Evolutionary conservation across 192 early-diverging fungal species (phyloP).

Genomic region (Coemansia sp.): DNA sequence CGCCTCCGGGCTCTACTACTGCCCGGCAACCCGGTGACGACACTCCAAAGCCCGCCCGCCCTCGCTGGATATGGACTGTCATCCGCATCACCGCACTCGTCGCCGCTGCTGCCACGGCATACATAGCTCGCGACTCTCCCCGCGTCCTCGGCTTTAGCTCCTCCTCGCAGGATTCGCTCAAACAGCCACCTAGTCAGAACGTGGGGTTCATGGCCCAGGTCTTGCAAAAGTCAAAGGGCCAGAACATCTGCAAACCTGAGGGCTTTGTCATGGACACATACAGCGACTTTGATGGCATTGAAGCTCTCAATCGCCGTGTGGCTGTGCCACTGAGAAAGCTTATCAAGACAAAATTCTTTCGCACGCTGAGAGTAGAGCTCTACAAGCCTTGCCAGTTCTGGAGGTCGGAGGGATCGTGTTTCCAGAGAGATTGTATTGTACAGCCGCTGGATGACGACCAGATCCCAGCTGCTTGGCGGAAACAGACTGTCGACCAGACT

Average conservation of each 20-base stretch:
- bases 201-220: conserved; percentile 58
- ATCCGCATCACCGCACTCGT: conserved; percentile 34
- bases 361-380: conserved; percentile 88
- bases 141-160: conserved; percentile 37
- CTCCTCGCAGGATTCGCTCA: background rate
- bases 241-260: conserved; percentile 61
- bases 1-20: conserved; percentile 11
- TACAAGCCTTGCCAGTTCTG: conserved; percentile 90
- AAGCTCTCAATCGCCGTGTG: conserved; percentile 74
- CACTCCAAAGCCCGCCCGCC: background rate
- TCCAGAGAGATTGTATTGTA: conserved; percentile 84
- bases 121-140: conserved; percentile 49
- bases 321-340: conserved; percentile 69
- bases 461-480: conserved; percentile 58
- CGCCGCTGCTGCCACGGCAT: conserved; percentile 41
- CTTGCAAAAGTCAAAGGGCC: conserved; percentile 54
- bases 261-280: conserved; percentile 50
- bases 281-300: conserved; percentile 74
- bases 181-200: conserved; percentile 42
- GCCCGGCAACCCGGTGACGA: background rate
- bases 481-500: conserved; percentile 69
- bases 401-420: conserved; percentile 80
- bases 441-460: conserved; percentile 74
- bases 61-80: conserved; percentile 38
- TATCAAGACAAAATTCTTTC: conserved; percentile 85